Conservation (phyloP, 768 basidiomycete genomes). For the Suillus paluster region DNA sequence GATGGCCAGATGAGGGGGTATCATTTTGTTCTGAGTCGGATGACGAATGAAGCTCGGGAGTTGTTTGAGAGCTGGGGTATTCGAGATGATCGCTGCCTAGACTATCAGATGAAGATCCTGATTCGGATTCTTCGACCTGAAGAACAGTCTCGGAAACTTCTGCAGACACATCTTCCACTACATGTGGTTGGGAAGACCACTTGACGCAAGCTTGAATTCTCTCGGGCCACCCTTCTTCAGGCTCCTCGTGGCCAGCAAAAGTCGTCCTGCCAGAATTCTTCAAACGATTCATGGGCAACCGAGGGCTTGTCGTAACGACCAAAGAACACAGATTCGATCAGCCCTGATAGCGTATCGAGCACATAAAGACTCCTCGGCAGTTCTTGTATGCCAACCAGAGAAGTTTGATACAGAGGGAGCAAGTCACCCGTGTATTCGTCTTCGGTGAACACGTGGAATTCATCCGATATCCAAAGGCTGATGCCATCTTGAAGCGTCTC, state of each 20-base stretch:
- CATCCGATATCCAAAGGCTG: slow-evolving; percentile 67
- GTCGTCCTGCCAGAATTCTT: slow-evolving; percentile 63
- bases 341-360: slow-evolving; percentile 51
- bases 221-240: slow-evolving; percentile 58
- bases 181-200: slow-evolving; percentile 8
- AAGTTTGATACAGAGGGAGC: slow-evolving; percentile 64
- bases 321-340: slow-evolving; percentile 63
- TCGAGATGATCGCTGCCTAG: slow-evolving; percentile 12
- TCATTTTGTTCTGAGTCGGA: slow-evolving; percentile 1
- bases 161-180: background rate
- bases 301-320: slow-evolving; percentile 52
- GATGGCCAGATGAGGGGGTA: slow-evolving; percentile 2
- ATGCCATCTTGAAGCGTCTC: slow-evolving; percentile 58
- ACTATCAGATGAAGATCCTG: slow-evolving; percentile 6
- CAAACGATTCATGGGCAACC: slow-evolving; percentile 54
- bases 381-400: slow-evolving; percentile 54
- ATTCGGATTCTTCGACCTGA: slow-evolving; percentile 23
- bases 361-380: slow-evolving; percentile 44
- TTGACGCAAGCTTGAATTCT: slow-evolving; percentile 43
- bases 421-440: slow-evolving; percentile 66
- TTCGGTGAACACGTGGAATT: slow-evolving; percentile 48
- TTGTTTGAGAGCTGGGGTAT: slow-evolving; percentile 14
- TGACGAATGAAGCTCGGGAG: slow-evolving; percentile 9
- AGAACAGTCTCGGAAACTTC: slow-evolving; percentile 1
- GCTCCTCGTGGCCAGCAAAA: slow-evolving; percentile 46